phyloP scores from a whole-genome alignment of 257 asterid species.

The Mitragyna speciosa region DNA sequence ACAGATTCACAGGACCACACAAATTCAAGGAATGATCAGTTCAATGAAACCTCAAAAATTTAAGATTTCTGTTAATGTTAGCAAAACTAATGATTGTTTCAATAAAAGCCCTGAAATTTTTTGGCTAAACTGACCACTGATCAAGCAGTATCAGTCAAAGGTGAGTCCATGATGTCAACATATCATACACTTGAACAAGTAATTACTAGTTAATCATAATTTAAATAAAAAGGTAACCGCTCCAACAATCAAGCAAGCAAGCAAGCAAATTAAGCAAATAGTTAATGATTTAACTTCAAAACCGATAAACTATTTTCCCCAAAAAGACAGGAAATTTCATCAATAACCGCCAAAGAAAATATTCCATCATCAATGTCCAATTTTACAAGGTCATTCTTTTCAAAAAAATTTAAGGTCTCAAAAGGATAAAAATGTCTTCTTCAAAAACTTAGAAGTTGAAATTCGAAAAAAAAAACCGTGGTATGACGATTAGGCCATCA shows the following conservation, averaged over 20 bases:
- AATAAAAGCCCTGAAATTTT: not conserved
- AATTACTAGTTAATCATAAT: not conserved
- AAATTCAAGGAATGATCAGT: conserved; percentile 2
- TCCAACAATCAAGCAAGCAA: not conserved
- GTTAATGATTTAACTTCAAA: not conserved
- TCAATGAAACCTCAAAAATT: not conserved
- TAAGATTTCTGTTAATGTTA: not conserved
- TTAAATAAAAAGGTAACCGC: not conserved
- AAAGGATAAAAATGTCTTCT: not conserved
- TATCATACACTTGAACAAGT: not conserved
- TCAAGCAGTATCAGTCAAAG: not conserved
- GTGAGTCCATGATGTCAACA: conserved; percentile 6
- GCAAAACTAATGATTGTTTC: not conserved
- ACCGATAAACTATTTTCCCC: conserved; percentile 10
- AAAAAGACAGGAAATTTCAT: not conserved
- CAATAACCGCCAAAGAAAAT: not conserved
- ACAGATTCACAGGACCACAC: conserved; percentile 11
- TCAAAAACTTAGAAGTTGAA: not conserved
- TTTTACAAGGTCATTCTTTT: not conserved
- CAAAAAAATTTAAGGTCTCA: not conserved
- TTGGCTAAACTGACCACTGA: not conserved
- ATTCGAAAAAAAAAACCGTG: not conserved
- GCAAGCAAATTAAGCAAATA: conserved; percentile 6
- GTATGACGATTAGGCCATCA: not conserved
- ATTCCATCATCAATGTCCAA: not conserved